Conservation (phyloP, 1,284 basidiomycete species). For the Cutaneotrichosporon dermatis region DNA sequence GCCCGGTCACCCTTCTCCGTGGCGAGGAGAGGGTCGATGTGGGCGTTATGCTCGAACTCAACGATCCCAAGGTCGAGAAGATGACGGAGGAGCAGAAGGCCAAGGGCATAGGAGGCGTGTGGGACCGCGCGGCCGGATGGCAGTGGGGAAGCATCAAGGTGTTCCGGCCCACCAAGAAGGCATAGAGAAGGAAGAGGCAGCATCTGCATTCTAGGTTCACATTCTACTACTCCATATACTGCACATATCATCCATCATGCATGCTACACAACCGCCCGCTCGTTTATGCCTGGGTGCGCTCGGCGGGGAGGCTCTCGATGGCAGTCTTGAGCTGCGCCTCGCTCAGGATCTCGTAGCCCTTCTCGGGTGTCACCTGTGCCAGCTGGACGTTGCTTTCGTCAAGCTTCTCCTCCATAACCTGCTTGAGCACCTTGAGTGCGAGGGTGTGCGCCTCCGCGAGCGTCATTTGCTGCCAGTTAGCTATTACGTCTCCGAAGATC, state of each 20-base stretch:
- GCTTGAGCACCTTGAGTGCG: conserved; percentile 86
- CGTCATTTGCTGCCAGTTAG: conserved; percentile 73
- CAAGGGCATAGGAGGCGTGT: conserved; percentile 42
- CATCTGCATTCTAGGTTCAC: background rate
- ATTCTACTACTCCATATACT: background rate
- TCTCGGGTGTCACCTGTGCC: conserved; percentile 74
- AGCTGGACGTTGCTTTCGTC: conserved; percentile 98
- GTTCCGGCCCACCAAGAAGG: conserved; percentile 16
- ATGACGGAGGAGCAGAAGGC: conserved; percentile 23
- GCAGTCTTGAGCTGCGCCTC: conserved; percentile 71
- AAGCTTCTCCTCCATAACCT: conserved; percentile 99
- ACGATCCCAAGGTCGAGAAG: conserved; percentile 29
- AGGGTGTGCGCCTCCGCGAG: conserved; percentile 81
- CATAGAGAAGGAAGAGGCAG: background rate
- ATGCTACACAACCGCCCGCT: conserved; percentile 12
- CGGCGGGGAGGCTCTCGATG: conserved; percentile 56
- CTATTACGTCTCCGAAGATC: background rate
- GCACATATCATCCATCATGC: conserved; percentile 8
- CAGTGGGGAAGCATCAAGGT: conserved; percentile 43
- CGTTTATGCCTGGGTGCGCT: background rate
- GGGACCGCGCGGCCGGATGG: conserved; percentile 45
- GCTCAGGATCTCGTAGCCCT: conserved; percentile 78
- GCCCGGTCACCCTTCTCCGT: conserved; percentile 49
- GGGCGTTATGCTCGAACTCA: conserved; percentile 42
- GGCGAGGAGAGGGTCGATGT: conserved; percentile 13